Conservation (phyloP, 352 stramenopile species). For the Phytopythium litorale region DNA sequence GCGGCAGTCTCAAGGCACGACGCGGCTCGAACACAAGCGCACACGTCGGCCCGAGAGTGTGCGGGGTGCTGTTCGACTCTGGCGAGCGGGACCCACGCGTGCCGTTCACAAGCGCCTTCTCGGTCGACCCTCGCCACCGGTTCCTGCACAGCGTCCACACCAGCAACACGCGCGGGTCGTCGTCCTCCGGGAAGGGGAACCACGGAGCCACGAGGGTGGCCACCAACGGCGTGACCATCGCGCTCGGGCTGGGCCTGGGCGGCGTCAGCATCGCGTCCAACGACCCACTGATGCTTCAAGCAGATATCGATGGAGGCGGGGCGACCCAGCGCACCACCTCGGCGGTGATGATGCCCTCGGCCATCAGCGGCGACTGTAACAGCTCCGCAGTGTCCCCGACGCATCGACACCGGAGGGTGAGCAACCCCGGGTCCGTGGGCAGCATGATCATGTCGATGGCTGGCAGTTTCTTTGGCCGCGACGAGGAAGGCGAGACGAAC, state of each 20-base stretch:
- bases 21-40: neutral
- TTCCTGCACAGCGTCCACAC: constrained; percentile 35
- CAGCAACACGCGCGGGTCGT: constrained; percentile 29
- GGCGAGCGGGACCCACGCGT: constrained; percentile 57
- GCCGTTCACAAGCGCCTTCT: constrained; percentile 69
- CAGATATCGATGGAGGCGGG: neutral
- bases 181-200: constrained; percentile 27
- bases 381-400: constrained; percentile 5
- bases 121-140: constrained; percentile 42
- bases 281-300: neutral
- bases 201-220: constrained; percentile 5
- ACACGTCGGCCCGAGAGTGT: constrained; percentile 28
- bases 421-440: constrained; percentile 39
- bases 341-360: neutral
- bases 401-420: constrained; percentile 5
- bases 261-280: neutral
- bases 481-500: constrained; percentile 16
- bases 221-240: constrained; percentile 15
- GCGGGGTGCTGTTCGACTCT: constrained; percentile 66
- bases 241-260: constrained; percentile 9
- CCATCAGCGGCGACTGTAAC: neutral
- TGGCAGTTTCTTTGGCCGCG: constrained; percentile 39
- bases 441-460: constrained; percentile 60
- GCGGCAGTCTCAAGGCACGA: neutral
- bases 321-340: neutral